Conservation (phyloP, 495 filamentous ascomycete genomes). For the Astrothelium macrocarpum region DNA sequence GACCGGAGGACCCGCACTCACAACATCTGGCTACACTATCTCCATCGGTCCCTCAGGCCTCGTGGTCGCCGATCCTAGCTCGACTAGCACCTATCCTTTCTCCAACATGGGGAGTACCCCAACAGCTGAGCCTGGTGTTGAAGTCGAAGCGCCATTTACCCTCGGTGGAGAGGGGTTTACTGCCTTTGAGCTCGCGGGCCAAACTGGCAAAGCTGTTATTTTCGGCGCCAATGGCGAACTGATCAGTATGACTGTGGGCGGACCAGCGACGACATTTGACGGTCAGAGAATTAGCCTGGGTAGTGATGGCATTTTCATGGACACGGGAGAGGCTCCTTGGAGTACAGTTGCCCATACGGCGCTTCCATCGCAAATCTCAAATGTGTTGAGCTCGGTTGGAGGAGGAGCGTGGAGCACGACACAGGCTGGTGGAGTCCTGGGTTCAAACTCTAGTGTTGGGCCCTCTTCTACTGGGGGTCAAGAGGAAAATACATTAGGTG, state of each 20-base stretch:
- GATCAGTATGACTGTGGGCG: neutral
- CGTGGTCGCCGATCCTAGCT: neutral
- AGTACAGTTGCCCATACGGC: neutral
- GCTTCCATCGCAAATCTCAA: neutral
- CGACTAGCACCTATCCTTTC: neutral
- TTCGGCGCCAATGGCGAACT: neutral
- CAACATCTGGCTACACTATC: neutral
- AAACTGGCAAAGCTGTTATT: neutral
- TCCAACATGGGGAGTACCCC: neutral
- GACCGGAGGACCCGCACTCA: neutral
- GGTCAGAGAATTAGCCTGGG: neutral
- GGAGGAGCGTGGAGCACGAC: too few species aligned
- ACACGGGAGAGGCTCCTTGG: neutral
- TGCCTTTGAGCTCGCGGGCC: neutral
- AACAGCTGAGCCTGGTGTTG: neutral
- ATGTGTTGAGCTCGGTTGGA: too few species aligned
- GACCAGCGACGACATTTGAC: neutral
- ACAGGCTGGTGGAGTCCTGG: too few species aligned
- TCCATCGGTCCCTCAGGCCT: neutral
- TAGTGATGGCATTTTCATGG: neutral
- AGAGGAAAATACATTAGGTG: too few species aligned
- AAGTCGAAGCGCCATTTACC: neutral
- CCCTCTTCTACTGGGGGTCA: too few species aligned
- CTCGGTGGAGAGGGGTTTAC: neutral
- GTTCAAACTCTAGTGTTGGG: too few species aligned